Conservation (phyloP, 1,284 basidiomycete species). For the Ustilago shanxiensis region DNA sequence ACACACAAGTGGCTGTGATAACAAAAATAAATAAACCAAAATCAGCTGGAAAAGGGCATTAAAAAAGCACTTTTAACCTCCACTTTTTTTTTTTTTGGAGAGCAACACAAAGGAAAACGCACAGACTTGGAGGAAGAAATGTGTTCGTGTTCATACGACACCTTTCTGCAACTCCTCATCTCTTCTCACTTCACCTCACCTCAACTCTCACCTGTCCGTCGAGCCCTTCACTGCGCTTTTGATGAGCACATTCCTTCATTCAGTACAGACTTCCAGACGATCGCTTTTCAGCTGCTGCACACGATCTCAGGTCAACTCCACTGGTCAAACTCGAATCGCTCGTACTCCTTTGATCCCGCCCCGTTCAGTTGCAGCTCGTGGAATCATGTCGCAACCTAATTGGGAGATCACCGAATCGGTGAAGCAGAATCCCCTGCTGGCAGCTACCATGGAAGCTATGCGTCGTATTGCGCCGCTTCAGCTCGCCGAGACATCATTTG, state of each 20-base stretch:
- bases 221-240: not conserved
- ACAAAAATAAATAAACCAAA: conserved; percentile 2
- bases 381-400: conserved; percentile 39
- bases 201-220: not conserved
- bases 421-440: conserved; percentile 32
- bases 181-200: no score
- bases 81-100: conserved; percentile 20
- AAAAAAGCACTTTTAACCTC: conserved; percentile 11
- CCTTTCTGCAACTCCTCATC: not conserved
- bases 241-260: conserved; percentile 15
- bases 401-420: conserved; percentile 51
- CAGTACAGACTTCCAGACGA: not conserved
- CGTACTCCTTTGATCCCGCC: not conserved
- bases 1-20: not conserved
- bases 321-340: not conserved
- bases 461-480: conserved; percentile 55
- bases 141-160: conserved; percentile 12
- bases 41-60: not conserved
- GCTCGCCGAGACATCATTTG: conserved; percentile 63
- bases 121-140: conserved; percentile 3
- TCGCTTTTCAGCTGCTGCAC: not conserved
- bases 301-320: not conserved
- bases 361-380: not conserved
- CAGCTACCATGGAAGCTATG: conserved; percentile 42
- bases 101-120: conserved; percentile 1